A percentile compares a stretch with the other conserved stretches of the same genome.
Conservation (phyloP, 352 stramenopile genomes). For the Phytopythium sindhum region DNA sequence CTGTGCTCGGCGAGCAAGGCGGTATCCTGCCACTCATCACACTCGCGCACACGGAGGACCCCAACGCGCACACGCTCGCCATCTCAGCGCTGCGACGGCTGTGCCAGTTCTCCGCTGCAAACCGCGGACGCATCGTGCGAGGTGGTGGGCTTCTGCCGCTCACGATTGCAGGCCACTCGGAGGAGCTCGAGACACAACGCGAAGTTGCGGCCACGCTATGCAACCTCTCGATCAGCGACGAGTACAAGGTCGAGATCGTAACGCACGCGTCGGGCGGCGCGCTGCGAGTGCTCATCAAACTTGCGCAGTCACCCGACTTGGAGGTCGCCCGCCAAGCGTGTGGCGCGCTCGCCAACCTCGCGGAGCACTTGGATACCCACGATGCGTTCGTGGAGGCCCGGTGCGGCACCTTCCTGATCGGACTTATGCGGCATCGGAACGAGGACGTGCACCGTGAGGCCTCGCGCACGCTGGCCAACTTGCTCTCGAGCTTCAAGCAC, state of each 20-base stretch:
- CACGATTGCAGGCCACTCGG: slow-evolving; percentile 75
- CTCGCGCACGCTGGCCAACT: slow-evolving; percentile 89
- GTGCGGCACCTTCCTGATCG: slow-evolving; percentile 72
- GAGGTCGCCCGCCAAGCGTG: slow-evolving; percentile 92
- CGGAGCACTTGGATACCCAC: slow-evolving; percentile 94
- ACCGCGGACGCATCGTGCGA: slow-evolving; percentile 86
- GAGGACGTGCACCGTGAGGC: slow-evolving; percentile 95
- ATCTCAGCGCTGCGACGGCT: slow-evolving; percentile 91
- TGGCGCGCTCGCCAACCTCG: slow-evolving; percentile 92
- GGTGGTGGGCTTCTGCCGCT: slow-evolving; percentile 85
- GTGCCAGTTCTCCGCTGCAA: slow-evolving; percentile 85
- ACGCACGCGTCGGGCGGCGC: slow-evolving; percentile 40
- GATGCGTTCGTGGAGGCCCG: slow-evolving; percentile 74
- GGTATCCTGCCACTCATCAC: slow-evolving; percentile 89
- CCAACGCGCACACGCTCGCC: slow-evolving; percentile 90
- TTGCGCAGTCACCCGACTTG: slow-evolving; percentile 88
- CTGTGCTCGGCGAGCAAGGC: slow-evolving; percentile 87
- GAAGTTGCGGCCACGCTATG: slow-evolving; percentile 93
- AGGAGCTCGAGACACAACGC: slow-evolving; percentile 92
- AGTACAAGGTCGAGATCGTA: slow-evolving; percentile 91
- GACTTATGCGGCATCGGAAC: slow-evolving; percentile 78
- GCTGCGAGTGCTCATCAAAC: slow-evolving; percentile 74
- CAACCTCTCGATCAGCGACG: slow-evolving; percentile 91
- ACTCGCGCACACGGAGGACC: slow-evolving; percentile 84
- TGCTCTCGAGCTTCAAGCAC: slow-evolving; percentile 92